These are phyloP conservation scores for Russula dissimulans DNA, from an alignment of 768 basidiomycete species.

Conservation along the genomic window DNA sequence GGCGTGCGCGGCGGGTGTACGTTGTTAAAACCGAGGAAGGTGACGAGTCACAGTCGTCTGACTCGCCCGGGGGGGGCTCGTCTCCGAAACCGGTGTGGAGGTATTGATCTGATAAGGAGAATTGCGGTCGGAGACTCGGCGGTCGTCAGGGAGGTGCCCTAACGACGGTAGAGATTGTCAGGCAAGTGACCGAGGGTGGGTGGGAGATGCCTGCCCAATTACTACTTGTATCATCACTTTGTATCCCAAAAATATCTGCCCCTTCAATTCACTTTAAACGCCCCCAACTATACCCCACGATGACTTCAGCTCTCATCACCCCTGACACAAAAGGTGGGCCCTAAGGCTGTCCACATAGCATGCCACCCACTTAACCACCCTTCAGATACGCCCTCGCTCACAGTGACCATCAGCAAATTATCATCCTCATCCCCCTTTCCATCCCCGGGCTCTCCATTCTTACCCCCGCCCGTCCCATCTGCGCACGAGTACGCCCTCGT, in stretches of 20 bases:
- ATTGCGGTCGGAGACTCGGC: neutral
- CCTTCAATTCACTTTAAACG: neutral
- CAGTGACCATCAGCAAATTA: conserved; percentile 29
- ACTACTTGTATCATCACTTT: neutral
- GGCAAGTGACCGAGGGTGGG: neutral
- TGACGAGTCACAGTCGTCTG: conserved; percentile 11
- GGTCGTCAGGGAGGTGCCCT: conserved; percentile 2
- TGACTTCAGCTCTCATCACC: conserved; percentile 12
- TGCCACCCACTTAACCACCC: neutral
- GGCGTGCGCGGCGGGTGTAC: neutral
- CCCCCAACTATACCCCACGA: neutral
- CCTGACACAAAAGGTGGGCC: conserved; percentile 18
- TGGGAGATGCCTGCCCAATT: neutral
- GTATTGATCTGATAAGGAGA: conserved; percentile 13
- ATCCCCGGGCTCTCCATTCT: conserved; percentile 56
- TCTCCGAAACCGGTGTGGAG: conserved; percentile 15
- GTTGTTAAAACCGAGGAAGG: neutral
- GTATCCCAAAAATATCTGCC: neutral
- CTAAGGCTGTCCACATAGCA: neutral
- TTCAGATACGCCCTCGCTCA: conserved; percentile 15
- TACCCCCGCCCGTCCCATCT: conserved; percentile 58
- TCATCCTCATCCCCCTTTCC: conserved; percentile 43
- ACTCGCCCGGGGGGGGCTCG: conserved; percentile 6
- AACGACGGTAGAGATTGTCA: neutral
- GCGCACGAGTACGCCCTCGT: conserved; percentile 60